Evolutionary conservation across 805 yeast genomes (phyloP).

Genomic region (Ogataea degrootiae): DNA sequence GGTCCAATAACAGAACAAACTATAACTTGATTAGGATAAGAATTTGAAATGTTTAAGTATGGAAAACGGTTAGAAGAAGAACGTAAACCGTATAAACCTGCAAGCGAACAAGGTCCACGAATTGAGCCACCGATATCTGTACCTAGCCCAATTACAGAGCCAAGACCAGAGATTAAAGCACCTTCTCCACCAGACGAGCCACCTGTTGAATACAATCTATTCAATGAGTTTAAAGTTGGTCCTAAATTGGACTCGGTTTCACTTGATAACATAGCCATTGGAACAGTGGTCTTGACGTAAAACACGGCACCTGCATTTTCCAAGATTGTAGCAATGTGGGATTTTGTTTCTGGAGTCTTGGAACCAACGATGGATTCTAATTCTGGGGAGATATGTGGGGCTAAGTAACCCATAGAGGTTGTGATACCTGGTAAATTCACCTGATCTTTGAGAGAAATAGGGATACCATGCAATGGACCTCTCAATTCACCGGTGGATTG

Average conservation of each 20-base stretch:
- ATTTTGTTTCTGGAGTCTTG: constrained; percentile 26
- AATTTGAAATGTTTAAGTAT: constrained; percentile 26
- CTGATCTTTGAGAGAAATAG: constrained; percentile 44
- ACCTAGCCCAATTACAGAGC: constrained; percentile 34
- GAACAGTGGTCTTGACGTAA: constrained; percentile 40
- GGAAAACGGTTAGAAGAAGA: constrained; percentile 34
- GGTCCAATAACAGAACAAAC: constrained; percentile 35
- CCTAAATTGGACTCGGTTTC: constrained; percentile 38
- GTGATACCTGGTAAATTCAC: constrained; percentile 34
- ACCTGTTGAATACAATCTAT: constrained; percentile 35
- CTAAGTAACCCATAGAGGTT: constrained; percentile 37
- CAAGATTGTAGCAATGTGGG: constrained; percentile 30
- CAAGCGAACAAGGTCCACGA: constrained; percentile 30
- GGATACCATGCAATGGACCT: constrained; percentile 44
- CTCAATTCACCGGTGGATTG: constrained; percentile 29
- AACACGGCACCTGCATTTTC: constrained; percentile 37
- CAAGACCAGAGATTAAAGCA: constrained; percentile 28
- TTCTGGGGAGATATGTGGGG: constrained; percentile 28
- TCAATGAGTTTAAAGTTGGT: constrained; percentile 33
- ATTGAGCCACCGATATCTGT: constrained; percentile 38
- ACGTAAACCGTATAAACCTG: constrained; percentile 32
- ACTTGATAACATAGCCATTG: constrained; percentile 39
- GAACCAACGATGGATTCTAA: constrained; percentile 20
- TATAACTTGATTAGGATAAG: constrained; percentile 29
- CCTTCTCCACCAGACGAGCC: constrained; percentile 48